These are phyloP conservation scores for Biscutella laevigata DNA, from an alignment of 441 rosid genomes.

Conservation along the genomic window DNA sequence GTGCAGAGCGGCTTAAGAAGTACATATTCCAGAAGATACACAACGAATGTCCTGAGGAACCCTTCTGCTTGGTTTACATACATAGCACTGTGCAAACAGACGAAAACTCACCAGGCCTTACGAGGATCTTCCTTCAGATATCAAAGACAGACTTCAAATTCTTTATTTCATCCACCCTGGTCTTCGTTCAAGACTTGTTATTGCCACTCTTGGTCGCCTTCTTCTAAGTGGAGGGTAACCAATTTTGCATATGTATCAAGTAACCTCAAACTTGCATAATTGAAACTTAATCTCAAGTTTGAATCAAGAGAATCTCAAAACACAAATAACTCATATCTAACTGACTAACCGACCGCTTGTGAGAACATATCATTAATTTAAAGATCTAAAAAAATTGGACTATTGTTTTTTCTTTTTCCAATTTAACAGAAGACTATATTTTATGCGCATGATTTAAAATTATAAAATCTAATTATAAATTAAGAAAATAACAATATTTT, in stretches of 20 bases:
- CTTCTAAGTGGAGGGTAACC: slow-evolving; percentile 60
- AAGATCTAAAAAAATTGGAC: no score
- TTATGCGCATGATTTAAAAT: no score
- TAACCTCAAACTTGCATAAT: background rate
- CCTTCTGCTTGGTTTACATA: slow-evolving; percentile 55
- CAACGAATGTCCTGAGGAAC: slow-evolving; percentile 50
- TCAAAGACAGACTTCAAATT: slow-evolving; percentile 54
- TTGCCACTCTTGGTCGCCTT: slow-evolving; percentile 63
- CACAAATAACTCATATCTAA: no score
- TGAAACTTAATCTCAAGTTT: background rate
- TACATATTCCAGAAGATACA: slow-evolving; percentile 49
- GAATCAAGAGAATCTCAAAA: no score
- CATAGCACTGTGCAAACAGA: slow-evolving; percentile 59
- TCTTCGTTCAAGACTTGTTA: slow-evolving; percentile 51
- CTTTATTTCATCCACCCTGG: slow-evolving; percentile 65
- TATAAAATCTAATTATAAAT: no score
- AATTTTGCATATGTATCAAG: slow-evolving; percentile 1
- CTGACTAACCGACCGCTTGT: no score
- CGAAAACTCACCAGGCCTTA: slow-evolving; percentile 58
- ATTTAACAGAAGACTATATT: no score
- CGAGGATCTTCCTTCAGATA: slow-evolving; percentile 46
- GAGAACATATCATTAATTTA: no score
- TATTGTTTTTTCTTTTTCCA: no score
- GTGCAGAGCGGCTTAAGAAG: slow-evolving; percentile 52
- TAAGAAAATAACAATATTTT: no score